phyloP scores from a whole-genome alignment of 1,284 basidiomycete genomes.

The Rhizoctonia solani region DNA sequence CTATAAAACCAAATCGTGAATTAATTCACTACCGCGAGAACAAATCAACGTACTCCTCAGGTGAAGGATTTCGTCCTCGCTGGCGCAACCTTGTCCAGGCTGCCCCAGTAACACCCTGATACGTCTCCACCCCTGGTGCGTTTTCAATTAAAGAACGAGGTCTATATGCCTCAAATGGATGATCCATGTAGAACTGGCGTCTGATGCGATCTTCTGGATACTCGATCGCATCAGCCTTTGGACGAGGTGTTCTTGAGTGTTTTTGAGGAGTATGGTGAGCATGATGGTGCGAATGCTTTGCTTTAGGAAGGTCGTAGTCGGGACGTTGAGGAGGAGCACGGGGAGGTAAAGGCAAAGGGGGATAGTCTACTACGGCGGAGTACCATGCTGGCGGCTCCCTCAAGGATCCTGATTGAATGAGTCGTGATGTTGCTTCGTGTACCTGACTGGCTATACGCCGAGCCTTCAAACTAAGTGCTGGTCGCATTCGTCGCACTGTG shows the following conservation, averaged over 20 bases:
- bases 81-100: constrained; percentile 80
- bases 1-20: constrained; percentile 50
- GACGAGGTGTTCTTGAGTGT: constrained; percentile 54
- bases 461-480: constrained; percentile 41
- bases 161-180: constrained; percentile 93
- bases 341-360: constrained; percentile 82
- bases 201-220: constrained; percentile 89
- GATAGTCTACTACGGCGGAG: constrained; percentile 82
- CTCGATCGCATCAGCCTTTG: constrained; percentile 65
- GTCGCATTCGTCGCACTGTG: not conserved
- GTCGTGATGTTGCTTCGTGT: constrained; percentile 83
- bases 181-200: constrained; percentile 91
- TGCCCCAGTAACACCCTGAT: constrained; percentile 58
- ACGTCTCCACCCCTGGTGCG: constrained; percentile 45
- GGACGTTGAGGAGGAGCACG: constrained; percentile 62
- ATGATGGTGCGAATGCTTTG: constrained; percentile 42
- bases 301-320: constrained; percentile 42
- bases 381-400: constrained; percentile 82
- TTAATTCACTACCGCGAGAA: constrained; percentile 35
- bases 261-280: constrained; percentile 50
- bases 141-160: constrained; percentile 77
- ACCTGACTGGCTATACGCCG: constrained; percentile 87
- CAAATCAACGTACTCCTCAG: constrained; percentile 79
- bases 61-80: constrained; percentile 76
- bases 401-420: constrained; percentile 73